Evolutionary conservation across 495 filamentous ascomycete genomes (phyloP).

Genomic region (Aspergillus sclerotiicarbonarius): DNA sequence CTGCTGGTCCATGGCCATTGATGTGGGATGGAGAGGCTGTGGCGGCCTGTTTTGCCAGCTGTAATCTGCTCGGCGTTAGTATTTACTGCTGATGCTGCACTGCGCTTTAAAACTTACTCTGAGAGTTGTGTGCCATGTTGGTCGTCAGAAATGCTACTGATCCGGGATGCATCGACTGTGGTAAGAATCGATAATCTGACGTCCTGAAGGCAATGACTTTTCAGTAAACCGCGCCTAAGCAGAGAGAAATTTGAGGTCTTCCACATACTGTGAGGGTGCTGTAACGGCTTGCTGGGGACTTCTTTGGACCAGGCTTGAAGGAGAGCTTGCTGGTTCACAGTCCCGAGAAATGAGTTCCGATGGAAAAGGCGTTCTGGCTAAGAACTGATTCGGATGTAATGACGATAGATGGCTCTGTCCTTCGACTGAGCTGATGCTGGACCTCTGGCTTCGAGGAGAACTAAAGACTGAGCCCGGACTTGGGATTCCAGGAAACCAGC

Average conservation of each 20-base stretch:
- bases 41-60: slow-evolving; percentile 25
- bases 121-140: slow-evolving; percentile 24
- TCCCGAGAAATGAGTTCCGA: neutral
- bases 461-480: neutral
- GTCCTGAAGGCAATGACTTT: neutral
- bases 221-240: neutral
- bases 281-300: neutral
- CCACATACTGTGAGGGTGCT: neutral
- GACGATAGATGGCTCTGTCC: neutral
- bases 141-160: slow-evolving; percentile 9
- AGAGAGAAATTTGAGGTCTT: neutral
- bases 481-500: neutral
- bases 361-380: neutral
- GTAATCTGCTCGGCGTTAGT: slow-evolving; percentile 23
- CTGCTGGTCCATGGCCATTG: slow-evolving; percentile 24
- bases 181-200: neutral
- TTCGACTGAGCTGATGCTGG: neutral
- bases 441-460: neutral
- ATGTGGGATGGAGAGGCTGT: slow-evolving; percentile 21
- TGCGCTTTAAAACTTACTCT: slow-evolving; percentile 19
- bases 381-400: neutral
- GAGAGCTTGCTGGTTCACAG: neutral
- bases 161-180: slow-evolving; percentile 2
- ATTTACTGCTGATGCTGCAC: neutral
- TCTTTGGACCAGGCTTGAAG: neutral